A percentile compares a stretch with the other conserved stretches of the same genome.
phyloP scores from a whole-genome alignment of 768 basidiomycete species.

The Pleurotus tuoliensis region DNA sequence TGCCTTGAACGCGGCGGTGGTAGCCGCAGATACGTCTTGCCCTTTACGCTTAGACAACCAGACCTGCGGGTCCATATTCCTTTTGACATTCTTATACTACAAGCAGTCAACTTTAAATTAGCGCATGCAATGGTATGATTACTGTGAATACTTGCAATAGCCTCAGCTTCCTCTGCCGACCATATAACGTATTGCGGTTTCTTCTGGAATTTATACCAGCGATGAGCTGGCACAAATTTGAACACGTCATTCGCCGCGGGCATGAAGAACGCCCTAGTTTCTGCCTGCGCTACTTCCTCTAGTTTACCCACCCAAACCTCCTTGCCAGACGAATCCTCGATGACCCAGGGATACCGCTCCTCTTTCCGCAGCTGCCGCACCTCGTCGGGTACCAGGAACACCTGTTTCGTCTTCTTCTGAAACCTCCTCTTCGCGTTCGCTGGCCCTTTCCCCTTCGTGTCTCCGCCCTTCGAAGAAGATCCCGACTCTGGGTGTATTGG shows the following conservation, averaged over 20 bases:
- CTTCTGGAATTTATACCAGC: constrained; percentile 94
- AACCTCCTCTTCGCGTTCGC: constrained; percentile 64
- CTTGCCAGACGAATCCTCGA: constrained; percentile 70
- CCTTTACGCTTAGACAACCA: constrained; percentile 64
- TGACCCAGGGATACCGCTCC: constrained; percentile 89
- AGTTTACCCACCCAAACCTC: constrained; percentile 82
- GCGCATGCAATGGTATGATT: constrained; percentile 30
- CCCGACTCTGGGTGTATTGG: constrained; percentile 46
- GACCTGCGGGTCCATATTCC: constrained; percentile 71
- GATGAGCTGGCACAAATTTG: constrained; percentile 82
- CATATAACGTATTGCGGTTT: constrained; percentile 71
- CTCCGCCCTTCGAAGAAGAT: constrained; percentile 20
- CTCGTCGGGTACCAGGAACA: constrained; percentile 78
- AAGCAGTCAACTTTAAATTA: neutral
- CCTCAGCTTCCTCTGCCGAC: constrained; percentile 63
- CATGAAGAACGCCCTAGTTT: constrained; percentile 81
- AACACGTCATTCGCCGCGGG: constrained; percentile 77
- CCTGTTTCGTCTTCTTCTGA: constrained; percentile 80
- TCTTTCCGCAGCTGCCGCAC: constrained; percentile 75
- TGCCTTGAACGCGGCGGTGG: constrained; percentile 66
- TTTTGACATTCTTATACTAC: constrained; percentile 37
- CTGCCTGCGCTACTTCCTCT: constrained; percentile 70
- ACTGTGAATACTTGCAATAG: constrained; percentile 10
- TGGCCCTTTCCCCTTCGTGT: constrained; percentile 40
- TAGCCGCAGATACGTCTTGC: constrained; percentile 55